These are phyloP conservation scores for Claviceps spartinae DNA, from an alignment of 2,329 filamentous ascomycete genomes.

Conservation along the genomic window DNA sequence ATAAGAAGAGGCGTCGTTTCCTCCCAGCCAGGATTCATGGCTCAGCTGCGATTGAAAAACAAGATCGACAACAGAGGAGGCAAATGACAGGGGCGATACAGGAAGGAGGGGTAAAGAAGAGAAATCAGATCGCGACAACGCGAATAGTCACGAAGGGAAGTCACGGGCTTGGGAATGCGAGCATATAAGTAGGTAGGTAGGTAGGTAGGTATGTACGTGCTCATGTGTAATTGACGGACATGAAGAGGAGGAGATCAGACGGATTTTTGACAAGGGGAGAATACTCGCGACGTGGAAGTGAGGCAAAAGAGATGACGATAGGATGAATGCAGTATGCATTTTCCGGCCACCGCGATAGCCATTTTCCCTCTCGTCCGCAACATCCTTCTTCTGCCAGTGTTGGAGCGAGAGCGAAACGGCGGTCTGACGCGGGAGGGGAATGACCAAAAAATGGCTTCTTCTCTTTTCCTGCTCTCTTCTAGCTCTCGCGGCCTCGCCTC, in stretches of 20 bases:
- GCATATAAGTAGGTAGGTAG: too few relatives aligned
- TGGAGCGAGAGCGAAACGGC: not conserved
- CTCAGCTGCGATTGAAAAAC: not conserved
- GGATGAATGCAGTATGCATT: not conserved
- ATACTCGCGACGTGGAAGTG: too few relatives aligned
- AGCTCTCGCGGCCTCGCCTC: not conserved
- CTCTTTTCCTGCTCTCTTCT: not conserved
- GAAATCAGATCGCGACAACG: too few relatives aligned
- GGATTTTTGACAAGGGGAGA: too few relatives aligned
- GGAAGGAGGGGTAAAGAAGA: too few relatives aligned
- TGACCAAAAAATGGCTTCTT: not conserved
- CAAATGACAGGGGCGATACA: not conserved
- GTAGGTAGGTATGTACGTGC: too few relatives aligned
- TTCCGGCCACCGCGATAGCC: not conserved
- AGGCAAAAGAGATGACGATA: too few relatives aligned
- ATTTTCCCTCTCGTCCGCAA: not conserved
- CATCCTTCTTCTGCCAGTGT: too few relatives aligned
- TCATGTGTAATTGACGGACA: too few relatives aligned
- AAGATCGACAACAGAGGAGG: not conserved
- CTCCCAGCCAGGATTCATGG: not conserved
- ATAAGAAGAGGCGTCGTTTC: slow-evolving; percentile 7
- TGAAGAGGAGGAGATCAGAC: too few relatives aligned
- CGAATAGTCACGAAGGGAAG: too few relatives aligned
- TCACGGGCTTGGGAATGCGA: too few relatives aligned
- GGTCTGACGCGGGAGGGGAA: not conserved